A percentile compares a stretch with the other conserved stretches of the same genome.
phyloP scores from a whole-genome alignment of 1,284 basidiomycete species.

The Hymenochaete sp. region DNA sequence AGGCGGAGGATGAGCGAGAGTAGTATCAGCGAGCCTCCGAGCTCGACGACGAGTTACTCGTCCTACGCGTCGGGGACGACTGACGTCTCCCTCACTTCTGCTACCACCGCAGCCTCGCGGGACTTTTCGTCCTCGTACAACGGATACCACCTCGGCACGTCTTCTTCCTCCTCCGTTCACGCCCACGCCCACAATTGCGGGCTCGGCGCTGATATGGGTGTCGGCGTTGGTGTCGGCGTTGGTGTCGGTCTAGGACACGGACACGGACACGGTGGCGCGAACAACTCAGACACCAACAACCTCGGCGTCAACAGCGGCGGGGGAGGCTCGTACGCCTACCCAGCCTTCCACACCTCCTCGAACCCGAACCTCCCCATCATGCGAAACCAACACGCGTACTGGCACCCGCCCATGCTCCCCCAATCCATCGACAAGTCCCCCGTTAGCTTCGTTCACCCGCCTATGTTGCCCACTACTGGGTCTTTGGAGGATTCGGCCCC shows the following conservation, averaged over 20 bases:
- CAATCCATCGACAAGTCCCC: conserved; percentile 38
- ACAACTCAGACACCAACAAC: neutral
- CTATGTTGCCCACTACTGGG: conserved; percentile 38
- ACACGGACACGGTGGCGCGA: conserved; percentile 39
- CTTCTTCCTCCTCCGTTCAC: neutral
- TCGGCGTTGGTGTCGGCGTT: too few relatives aligned
- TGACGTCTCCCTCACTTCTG: neutral
- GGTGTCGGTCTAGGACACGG: conserved; percentile 23
- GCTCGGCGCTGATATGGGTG: too few relatives aligned
- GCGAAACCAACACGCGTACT: conserved; percentile 31
- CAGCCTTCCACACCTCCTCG: neutral
- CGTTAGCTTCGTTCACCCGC: conserved; percentile 44
- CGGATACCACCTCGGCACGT: neutral
- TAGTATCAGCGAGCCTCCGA: conserved; percentile 45
- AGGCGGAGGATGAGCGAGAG: conserved; percentile 54
- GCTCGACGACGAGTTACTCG: conserved; percentile 47
- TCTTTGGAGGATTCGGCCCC: neutral
- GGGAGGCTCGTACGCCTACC: neutral
- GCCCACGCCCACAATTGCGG: neutral
- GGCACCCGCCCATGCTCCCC: conserved; percentile 65
- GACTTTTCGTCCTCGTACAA: too few relatives aligned
- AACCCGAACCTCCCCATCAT: neutral
- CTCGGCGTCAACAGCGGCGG: neutral
- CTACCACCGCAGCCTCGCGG: neutral
- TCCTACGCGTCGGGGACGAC: conserved; percentile 30